A percentile compares a stretch with the other conserved stretches of the same genome.
phyloP scores from a whole-genome alignment of 352 stramenopile species.

The Phytopythium sindhum region DNA sequence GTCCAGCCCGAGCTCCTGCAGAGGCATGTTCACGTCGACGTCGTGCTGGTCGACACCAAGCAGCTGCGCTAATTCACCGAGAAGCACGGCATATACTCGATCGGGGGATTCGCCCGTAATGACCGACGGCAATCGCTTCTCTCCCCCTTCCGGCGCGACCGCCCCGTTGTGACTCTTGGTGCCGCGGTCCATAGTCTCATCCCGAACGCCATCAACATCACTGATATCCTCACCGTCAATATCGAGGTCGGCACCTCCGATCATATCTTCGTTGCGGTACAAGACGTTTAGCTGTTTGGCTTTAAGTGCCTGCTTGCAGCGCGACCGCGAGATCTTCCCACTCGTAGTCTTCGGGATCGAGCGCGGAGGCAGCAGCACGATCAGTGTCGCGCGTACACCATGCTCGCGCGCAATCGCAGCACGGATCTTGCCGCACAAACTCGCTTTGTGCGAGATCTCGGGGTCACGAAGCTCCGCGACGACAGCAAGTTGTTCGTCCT shows the following conservation, averaged over 20 bases:
- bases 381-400: conserved; percentile 81
- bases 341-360: conserved; percentile 98
- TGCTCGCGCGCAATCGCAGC: conserved; percentile 73
- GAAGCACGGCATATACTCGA: conserved; percentile 51
- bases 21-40: conserved; percentile 48
- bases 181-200: conserved; percentile 25
- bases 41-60: conserved; percentile 47
- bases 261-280: conserved; percentile 82
- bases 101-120: conserved; percentile 53
- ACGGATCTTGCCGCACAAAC: conserved; percentile 70
- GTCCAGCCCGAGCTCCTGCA: conserved; percentile 88
- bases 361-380: conserved; percentile 90
- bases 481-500: conserved; percentile 73
- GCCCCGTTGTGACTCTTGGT: not conserved
- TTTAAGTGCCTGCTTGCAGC: conserved; percentile 69
- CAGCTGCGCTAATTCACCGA: conserved; percentile 54
- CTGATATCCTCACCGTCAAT: conserved; percentile 30
- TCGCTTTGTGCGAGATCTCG: conserved; percentile 66
- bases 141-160: conserved; percentile 9
- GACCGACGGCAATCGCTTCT: conserved; percentile 38
- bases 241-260: conserved; percentile 37
- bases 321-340: conserved; percentile 96
- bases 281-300: conserved; percentile 59
- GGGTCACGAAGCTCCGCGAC: conserved; percentile 73
- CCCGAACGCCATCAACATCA: conserved; percentile 15